Conservation (phyloP, 371 early-diverging fungal genomes). For the Blastocladiella emersonii region DNA sequence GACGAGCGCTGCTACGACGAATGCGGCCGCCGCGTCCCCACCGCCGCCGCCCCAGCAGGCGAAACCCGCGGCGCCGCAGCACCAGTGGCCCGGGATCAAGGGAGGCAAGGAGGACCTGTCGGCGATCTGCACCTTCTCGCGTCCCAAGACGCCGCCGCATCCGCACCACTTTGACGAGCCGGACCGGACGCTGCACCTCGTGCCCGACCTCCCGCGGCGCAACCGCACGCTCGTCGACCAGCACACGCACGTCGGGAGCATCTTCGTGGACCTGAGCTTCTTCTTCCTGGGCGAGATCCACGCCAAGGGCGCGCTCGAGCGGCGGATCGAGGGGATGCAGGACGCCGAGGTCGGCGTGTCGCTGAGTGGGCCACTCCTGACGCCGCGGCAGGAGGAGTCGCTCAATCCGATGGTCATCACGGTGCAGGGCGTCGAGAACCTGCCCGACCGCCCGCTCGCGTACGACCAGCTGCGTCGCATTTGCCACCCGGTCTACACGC, state of each 20-base stretch:
- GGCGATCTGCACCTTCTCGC: neutral
- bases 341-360: conserved; percentile 2
- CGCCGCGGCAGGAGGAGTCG: neutral
- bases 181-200: neutral
- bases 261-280: neutral
- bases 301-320: neutral
- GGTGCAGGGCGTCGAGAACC: neutral
- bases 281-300: conserved; percentile 4
- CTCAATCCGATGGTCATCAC: conserved; percentile 4
- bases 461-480: neutral
- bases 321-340: neutral
- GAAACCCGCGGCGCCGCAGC: too few relatives aligned
- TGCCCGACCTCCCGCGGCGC: conserved; percentile 3
- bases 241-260: conserved; percentile 3
- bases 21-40: too few relatives aligned
- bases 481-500: conserved; percentile 5
- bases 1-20: too few relatives aligned
- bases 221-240: neutral
- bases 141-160: conserved; percentile 5
- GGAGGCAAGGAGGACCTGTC: neutral
- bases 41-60: too few relatives aligned
- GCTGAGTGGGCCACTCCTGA: neutral
- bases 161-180: conserved; percentile 6
- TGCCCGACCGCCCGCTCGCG: neutral
- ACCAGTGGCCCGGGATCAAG: too few relatives aligned